phyloP scores from a whole-genome alignment of 148 eudicot genomes.

The Spergularia marina region DNA sequence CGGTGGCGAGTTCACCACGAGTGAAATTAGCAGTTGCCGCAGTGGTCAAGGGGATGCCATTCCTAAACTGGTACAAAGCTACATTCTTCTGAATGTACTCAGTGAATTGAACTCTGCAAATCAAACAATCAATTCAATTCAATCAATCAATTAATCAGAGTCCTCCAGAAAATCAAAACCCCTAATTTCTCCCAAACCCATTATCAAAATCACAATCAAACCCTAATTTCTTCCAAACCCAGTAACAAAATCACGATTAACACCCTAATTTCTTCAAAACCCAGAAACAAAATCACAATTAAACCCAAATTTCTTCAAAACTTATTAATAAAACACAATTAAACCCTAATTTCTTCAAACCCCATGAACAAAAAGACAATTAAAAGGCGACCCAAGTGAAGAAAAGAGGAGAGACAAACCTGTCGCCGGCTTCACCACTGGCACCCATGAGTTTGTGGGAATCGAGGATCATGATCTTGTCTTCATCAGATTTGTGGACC shows the following conservation, averaged over 20 bases:
- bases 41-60: slow-evolving; percentile 80
- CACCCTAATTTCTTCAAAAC: too few relatives aligned
- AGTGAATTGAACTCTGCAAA: slow-evolving; percentile 72
- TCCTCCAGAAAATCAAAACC: neutral
- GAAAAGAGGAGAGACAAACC: slow-evolving; percentile 34
- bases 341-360: too few relatives aligned
- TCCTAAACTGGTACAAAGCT: slow-evolving; percentile 69
- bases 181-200: slow-evolving; percentile 3
- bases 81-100: slow-evolving; percentile 80
- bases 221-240: neutral
- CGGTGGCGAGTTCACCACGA: slow-evolving; percentile 84
- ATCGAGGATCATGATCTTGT: slow-evolving; percentile 81
- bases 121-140: slow-evolving; percentile 9
- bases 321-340: too few relatives aligned
- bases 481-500: slow-evolving; percentile 80
- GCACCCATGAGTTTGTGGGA: slow-evolving; percentile 94
- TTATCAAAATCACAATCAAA: neutral
- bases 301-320: too few relatives aligned
- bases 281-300: too few relatives aligned
- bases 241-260: too few relatives aligned
- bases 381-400: neutral
- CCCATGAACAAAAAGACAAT: neutral
- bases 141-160: slow-evolving; percentile 1
- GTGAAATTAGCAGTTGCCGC: slow-evolving; percentile 87
- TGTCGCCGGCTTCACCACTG: slow-evolving; percentile 83